A percentile compares a stretch with the other conserved stretches of the same genome.
phyloP scores from a whole-genome alignment of 108 stramenopile genomes.

The Conticribra weissflogii region DNA sequence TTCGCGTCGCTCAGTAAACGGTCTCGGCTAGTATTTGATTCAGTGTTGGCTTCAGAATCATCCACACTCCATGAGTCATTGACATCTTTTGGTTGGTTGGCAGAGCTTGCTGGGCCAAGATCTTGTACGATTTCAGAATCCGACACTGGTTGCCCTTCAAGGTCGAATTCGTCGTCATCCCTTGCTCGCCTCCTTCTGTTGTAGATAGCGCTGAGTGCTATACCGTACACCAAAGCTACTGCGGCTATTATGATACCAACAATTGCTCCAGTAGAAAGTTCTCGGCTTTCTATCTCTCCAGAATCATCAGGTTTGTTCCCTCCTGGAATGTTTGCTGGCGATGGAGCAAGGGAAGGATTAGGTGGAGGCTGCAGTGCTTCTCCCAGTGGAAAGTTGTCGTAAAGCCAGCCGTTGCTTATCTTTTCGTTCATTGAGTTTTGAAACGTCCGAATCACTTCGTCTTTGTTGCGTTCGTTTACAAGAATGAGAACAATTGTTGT shows the following conservation, averaged over 20 bases:
- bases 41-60: conserved; percentile 28
- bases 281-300: background rate
- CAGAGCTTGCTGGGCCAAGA: conserved; percentile 17
- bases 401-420: conserved; percentile 29
- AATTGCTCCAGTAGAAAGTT: conserved; percentile 35
- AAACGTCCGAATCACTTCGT: conserved; percentile 6
- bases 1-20: conserved; percentile 22
- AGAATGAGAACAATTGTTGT: conserved; percentile 22
- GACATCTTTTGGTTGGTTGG: conserved; percentile 1
- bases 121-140: conserved; percentile 14
- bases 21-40: conserved; percentile 25
- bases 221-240: conserved; percentile 30
- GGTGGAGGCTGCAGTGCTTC: conserved; percentile 32
- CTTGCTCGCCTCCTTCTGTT: conserved; percentile 4
- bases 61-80: conserved; percentile 33
- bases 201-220: conserved; percentile 11
- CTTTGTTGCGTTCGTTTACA: conserved; percentile 21
- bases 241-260: conserved; percentile 53
- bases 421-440: conserved; percentile 15
- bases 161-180: conserved; percentile 30
- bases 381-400: conserved; percentile 27
- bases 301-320: background rate
- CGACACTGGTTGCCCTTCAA: conserved; percentile 22
- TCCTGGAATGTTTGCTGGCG: background rate
- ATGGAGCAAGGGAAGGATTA: conserved; percentile 7